Evolutionary conservation across 2,329 filamentous ascomycete species (phyloP).

Genomic region (Colletotrichum brevisporum): DNA sequence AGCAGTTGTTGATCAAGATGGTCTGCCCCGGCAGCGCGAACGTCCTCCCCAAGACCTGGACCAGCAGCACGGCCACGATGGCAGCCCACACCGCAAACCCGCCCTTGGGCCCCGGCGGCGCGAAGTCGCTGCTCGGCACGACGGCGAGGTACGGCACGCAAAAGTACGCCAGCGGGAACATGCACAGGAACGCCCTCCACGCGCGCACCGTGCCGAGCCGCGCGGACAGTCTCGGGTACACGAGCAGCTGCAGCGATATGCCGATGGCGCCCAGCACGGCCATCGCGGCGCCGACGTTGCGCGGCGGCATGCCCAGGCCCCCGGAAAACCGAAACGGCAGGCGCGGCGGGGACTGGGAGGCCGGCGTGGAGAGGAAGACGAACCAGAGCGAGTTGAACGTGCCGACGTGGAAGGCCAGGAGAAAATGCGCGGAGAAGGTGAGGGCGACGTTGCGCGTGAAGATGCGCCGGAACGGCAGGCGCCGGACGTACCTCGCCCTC

Average conservation of each 20-base stretch:
- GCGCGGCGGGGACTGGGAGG: slow-evolving; percentile 46
- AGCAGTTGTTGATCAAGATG: slow-evolving; percentile 64
- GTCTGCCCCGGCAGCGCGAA: slow-evolving; percentile 67
- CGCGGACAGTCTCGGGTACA: slow-evolving; percentile 78
- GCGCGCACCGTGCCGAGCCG: slow-evolving; percentile 77
- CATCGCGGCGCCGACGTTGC: slow-evolving; percentile 82
- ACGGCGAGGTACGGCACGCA: slow-evolving; percentile 79
- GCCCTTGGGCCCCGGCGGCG: slow-evolving; percentile 65
- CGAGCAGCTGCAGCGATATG: slow-evolving; percentile 78
- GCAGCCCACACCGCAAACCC: slow-evolving; percentile 74
- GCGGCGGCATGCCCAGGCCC: slow-evolving; percentile 80
- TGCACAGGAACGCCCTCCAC: slow-evolving; percentile 77
- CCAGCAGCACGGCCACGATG: slow-evolving; percentile 72
- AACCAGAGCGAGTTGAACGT: slow-evolving; percentile 84
- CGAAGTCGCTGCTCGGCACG: slow-evolving; percentile 67
- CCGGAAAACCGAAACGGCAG: slow-evolving; percentile 77
- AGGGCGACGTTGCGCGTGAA: slow-evolving; percentile 68
- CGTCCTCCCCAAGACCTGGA: slow-evolving; percentile 77
- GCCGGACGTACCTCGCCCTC: slow-evolving; percentile 58
- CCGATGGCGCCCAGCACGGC: slow-evolving; percentile 82
- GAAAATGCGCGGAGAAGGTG: slow-evolving; percentile 75
- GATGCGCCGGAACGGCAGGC: slow-evolving; percentile 66
- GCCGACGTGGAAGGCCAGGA: slow-evolving; percentile 80
- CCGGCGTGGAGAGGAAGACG: slow-evolving; percentile 80
- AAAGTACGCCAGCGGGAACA: slow-evolving; percentile 80